A percentile compares a stretch with the other conserved stretches of the same genome.
phyloP scores from a whole-genome alignment of 768 basidiomycete species.

The Trametes gibbosa region DNA sequence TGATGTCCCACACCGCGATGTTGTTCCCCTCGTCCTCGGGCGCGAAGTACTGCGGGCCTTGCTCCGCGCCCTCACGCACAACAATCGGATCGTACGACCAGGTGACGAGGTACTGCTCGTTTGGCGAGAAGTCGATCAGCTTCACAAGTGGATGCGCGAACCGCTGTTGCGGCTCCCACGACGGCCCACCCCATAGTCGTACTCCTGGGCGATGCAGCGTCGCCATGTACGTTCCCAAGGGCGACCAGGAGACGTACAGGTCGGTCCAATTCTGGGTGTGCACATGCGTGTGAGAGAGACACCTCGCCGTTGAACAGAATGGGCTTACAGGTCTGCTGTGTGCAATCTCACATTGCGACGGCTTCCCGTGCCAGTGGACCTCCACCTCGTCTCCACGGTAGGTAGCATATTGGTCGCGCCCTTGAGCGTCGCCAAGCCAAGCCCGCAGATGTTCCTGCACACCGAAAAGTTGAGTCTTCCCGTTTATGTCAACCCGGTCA shows the following conservation, averaged over 20 bases:
- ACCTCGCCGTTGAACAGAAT: constrained; percentile 7
- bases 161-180: constrained; percentile 84
- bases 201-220: constrained; percentile 95
- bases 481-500: not conserved
- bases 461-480: not conserved
- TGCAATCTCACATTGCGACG: constrained; percentile 80
- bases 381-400: constrained; percentile 90
- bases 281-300: not conserved
- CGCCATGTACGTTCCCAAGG: constrained; percentile 90
- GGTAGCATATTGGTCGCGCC: constrained; percentile 94
- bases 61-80: constrained; percentile 74
- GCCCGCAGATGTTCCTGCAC: constrained; percentile 88
- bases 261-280: constrained; percentile 87
- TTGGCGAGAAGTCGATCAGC: constrained; percentile 95
- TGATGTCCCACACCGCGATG: constrained; percentile 98
- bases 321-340: constrained; percentile 66
- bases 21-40: constrained; percentile 96
- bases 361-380: constrained; percentile 91
- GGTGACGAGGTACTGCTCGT: constrained; percentile 94
- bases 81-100: constrained; percentile 95
- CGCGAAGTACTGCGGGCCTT: constrained; percentile 84
- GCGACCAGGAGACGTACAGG: constrained; percentile 96
- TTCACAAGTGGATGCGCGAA: constrained; percentile 96
- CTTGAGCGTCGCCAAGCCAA: constrained; percentile 90
- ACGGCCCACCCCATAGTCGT: constrained; percentile 90